Conservation (phyloP, 73 alveolate genomes). For the Uronychia binucleata region DNA sequence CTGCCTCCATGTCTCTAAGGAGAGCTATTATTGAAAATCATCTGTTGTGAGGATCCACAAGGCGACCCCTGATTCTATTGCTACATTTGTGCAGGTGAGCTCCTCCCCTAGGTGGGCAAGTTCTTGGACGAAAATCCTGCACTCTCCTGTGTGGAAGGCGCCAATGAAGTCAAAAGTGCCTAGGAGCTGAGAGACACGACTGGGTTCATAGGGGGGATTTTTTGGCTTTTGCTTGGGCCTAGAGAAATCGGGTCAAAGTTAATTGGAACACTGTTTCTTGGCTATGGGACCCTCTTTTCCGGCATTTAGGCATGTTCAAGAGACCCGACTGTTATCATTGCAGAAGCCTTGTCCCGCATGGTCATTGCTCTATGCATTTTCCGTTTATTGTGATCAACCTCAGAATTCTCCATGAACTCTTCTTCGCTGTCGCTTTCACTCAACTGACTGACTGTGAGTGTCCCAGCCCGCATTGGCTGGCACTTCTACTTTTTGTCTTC, state of each 20-base stretch:
- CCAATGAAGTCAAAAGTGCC: not conserved
- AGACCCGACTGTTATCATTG: not conserved
- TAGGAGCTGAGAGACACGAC: not conserved
- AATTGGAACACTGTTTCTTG: too few relatives aligned
- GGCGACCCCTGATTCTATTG: not conserved
- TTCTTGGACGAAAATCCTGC: too few relatives aligned
- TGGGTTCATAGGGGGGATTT: not conserved
- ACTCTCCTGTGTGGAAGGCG: too few relatives aligned
- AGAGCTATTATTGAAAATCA: too few relatives aligned
- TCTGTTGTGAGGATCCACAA: not conserved
- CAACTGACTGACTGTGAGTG: not conserved
- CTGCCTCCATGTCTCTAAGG: too few relatives aligned
- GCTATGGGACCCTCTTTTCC: not conserved
- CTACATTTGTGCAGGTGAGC: too few relatives aligned
- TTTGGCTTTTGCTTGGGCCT: not conserved
- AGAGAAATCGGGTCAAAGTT: not conserved
- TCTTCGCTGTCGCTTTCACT: not conserved
- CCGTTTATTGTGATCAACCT: not conserved
- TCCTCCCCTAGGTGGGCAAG: too few relatives aligned
- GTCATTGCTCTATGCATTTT: not conserved
- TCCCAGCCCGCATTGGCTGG: not conserved
- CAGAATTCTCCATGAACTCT: not conserved
- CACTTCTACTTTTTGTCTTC: not conserved
- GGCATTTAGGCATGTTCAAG: not conserved
- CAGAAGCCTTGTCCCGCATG: not conserved